Conservation (phyloP, 352 stramenopile genomes). For the Pythium aquatile region DNA sequence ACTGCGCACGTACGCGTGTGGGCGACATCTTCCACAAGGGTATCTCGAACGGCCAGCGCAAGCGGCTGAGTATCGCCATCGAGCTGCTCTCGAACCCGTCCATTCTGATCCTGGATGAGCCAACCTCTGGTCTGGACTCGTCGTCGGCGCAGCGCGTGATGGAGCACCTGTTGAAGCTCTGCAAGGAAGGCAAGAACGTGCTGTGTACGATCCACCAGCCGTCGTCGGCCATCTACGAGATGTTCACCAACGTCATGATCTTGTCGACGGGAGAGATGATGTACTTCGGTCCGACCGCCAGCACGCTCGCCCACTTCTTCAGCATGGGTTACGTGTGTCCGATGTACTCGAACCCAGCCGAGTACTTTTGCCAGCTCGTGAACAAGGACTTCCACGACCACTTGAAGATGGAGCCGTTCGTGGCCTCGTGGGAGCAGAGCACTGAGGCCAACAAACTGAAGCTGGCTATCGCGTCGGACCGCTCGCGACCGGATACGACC, state of each 20-base stretch:
- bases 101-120: conserved; percentile 95
- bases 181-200: conserved; percentile 63
- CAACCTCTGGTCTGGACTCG: conserved; percentile 90
- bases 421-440: conserved; percentile 32
- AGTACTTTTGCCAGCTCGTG: conserved; percentile 65
- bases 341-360: conserved; percentile 64
- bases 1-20: conserved; percentile 36
- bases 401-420: conserved; percentile 33
- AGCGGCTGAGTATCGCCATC: conserved; percentile 91
- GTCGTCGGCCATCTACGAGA: conserved; percentile 64
- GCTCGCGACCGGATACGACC: conserved; percentile 21
- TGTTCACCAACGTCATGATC: conserved; percentile 68
- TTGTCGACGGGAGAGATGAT: conserved; percentile 75
- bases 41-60: conserved; percentile 86
- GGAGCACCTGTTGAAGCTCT: conserved; percentile 51
- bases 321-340: conserved; percentile 50
- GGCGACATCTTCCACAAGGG: conserved; percentile 87
- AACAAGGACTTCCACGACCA: conserved; percentile 59
- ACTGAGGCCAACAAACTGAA: conserved; percentile 30
- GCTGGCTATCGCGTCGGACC: conserved; percentile 36
- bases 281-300: conserved; percentile 85
- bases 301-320: conserved; percentile 48
- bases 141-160: conserved; percentile 90
- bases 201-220: conserved; percentile 87
- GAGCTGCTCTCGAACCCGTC: conserved; percentile 93